phyloP scores from a whole-genome alignment of 495 filamentous ascomycete genomes.

The Podospora pseudopauciseta region DNA sequence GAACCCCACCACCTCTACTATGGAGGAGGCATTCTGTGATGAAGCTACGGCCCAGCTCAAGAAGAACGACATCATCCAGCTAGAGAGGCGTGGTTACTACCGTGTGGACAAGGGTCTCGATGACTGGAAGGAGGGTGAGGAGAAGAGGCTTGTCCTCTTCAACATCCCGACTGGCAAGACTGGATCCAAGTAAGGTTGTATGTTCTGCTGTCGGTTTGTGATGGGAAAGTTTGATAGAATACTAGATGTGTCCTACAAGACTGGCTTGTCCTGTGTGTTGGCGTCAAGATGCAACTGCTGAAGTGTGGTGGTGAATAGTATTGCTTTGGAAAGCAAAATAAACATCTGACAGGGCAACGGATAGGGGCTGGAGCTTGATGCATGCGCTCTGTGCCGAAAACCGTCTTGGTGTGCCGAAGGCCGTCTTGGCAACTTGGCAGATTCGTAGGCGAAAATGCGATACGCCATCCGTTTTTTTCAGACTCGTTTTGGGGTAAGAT shows the following conservation, averaged over 20 bases:
- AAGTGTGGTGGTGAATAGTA: not conserved
- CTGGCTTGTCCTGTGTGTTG: not conserved
- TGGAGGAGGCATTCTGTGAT: slow-evolving; percentile 72
- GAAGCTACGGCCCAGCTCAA: slow-evolving; percentile 71
- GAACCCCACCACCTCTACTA: slow-evolving; percentile 70
- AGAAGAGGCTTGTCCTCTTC: slow-evolving; percentile 68
- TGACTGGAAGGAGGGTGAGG: slow-evolving; percentile 43
- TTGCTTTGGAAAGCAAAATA: not conserved
- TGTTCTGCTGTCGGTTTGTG: not conserved
- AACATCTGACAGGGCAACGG: not conserved
- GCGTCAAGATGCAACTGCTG: not conserved
- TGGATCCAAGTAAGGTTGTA: slow-evolving; percentile 24
- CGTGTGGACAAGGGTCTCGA: slow-evolving; percentile 60
- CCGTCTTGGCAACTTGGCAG: not conserved
- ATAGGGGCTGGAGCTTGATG: not conserved
- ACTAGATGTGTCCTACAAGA: not conserved
- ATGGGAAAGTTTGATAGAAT: not conserved
- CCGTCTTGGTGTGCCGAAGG: not conserved
- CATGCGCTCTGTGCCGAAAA: not conserved
- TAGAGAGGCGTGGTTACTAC: slow-evolving; percentile 91
- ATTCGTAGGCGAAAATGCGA: not conserved
- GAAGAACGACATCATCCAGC: slow-evolving; percentile 85
- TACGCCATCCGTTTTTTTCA: not conserved
- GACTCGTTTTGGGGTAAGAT: not conserved
- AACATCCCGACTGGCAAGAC: slow-evolving; percentile 62